Conservation (phyloP, 129 eudicot species). For the Chrysanthemum seticuspe region DNA sequence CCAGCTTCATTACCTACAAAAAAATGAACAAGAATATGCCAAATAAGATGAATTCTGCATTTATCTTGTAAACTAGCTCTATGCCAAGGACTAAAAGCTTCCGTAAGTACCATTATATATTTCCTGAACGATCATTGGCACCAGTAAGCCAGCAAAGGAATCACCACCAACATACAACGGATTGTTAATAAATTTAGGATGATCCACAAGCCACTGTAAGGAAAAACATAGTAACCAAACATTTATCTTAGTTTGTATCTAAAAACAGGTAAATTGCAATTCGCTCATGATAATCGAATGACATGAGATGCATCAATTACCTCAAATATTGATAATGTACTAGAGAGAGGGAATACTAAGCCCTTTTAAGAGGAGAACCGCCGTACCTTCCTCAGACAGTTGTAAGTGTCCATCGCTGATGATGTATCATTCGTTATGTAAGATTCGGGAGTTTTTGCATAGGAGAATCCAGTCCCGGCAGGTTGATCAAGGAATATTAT, state of each 20-base stretch:
- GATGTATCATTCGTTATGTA: neutral
- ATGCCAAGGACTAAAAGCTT: neutral
- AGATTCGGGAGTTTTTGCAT: neutral
- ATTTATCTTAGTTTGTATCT: neutral
- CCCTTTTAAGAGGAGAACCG: neutral
- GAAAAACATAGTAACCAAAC: neutral
- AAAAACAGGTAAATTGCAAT: neutral
- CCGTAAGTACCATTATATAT: neutral
- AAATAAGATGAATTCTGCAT: no score
- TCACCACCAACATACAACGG: neutral
- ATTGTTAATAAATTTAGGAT: neutral
- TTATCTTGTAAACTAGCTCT: neutral
- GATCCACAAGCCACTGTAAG: neutral
- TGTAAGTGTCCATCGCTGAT: neutral
- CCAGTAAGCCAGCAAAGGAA: neutral
- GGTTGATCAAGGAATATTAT: neutral
- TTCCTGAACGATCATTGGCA: neutral
- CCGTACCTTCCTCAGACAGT: neutral
- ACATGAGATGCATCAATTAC: no score
- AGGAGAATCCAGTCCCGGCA: neutral
- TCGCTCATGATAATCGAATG: no score
- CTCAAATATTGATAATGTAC: no score
- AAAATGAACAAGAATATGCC: neutral
- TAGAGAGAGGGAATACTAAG: no score
- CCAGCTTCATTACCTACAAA: neutral